Evolutionary conservation across 2,329 filamentous ascomycete genomes (phyloP).

Genomic region (Dactylellina parvicollis): DNA sequence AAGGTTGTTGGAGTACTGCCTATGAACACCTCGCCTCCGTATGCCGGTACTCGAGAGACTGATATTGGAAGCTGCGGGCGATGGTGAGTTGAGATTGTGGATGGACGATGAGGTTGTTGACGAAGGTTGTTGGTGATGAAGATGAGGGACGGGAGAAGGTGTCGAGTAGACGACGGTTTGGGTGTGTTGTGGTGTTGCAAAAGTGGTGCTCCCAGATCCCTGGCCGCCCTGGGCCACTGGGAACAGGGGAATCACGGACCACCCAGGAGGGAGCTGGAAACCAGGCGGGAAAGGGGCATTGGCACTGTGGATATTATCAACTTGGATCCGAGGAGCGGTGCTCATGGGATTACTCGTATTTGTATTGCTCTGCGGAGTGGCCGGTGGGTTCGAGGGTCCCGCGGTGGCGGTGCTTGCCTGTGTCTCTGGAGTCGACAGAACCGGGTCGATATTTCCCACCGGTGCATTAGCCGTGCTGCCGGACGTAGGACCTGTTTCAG

Average conservation of each 20-base stretch:
- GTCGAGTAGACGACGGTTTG: conserved; percentile 31
- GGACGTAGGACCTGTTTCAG: too few relatives aligned
- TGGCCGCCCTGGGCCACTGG: conserved; percentile 30
- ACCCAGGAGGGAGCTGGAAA: conserved; percentile 50
- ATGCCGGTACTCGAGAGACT: conserved; percentile 48
- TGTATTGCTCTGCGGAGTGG: not conserved
- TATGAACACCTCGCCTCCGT: conserved; percentile 46
- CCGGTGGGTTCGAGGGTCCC: too few relatives aligned
- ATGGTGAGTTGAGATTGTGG: not conserved
- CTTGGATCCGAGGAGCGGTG: not conserved
- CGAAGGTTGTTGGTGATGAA: conserved; percentile 24
- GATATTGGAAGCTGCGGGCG: conserved; percentile 20
- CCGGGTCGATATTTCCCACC: too few relatives aligned
- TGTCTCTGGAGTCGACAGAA: too few relatives aligned
- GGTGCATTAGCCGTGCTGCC: too few relatives aligned
- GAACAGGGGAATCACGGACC: conserved; percentile 44
- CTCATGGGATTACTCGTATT: not conserved
- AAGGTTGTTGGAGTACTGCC: conserved; percentile 48
- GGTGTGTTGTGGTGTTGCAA: conserved; percentile 48
- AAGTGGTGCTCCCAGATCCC: conserved; percentile 5
- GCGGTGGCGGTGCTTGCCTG: not conserved
- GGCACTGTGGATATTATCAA: not conserved
- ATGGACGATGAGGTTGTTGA: conserved; percentile 9
- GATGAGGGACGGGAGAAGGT: conserved; percentile 29
- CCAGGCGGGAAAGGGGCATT: conserved; percentile 16